Evolutionary conservation across 805 yeast species (phyloP).

Genomic region (Myxozyma monticola): DNA sequence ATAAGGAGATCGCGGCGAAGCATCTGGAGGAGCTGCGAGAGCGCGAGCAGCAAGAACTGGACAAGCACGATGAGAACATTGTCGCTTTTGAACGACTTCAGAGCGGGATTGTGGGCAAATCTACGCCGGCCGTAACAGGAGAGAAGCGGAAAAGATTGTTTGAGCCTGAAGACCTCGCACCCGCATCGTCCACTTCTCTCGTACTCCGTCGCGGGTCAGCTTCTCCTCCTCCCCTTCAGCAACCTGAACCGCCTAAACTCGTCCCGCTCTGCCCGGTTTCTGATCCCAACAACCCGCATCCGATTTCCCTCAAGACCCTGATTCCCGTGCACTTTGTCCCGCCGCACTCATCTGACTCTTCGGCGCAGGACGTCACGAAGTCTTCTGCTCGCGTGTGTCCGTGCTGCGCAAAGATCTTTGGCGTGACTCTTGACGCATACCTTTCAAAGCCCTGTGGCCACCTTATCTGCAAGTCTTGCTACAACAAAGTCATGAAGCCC

Average conservation of each 20-base stretch:
- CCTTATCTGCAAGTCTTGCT: slow-evolving; percentile 27
- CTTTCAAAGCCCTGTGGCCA: slow-evolving; percentile 30
- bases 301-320: slow-evolving; percentile 16
- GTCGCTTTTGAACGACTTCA: slow-evolving; percentile 23
- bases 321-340: slow-evolving; percentile 15
- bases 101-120: slow-evolving; percentile 4
- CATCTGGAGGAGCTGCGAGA: slow-evolving; percentile 6
- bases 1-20: slow-evolving; percentile 13
- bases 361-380: slow-evolving; percentile 1
- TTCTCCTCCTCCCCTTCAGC: too few species aligned
- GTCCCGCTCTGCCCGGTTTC: slow-evolving; percentile 27
- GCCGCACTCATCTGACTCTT: background rate
- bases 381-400: slow-evolving; percentile 26
- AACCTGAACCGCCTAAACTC: background rate
- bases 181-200: background rate
- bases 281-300: slow-evolving; percentile 16
- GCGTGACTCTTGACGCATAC: slow-evolving; percentile 20
- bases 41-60: slow-evolving; percentile 2
- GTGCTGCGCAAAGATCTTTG: slow-evolving; percentile 25
- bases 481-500: slow-evolving; percentile 25
- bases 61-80: slow-evolving; percentile 7
- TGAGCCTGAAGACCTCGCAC: slow-evolving; percentile 3
- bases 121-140: background rate
- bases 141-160: slow-evolving; percentile 8
- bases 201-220: background rate